These are phyloP conservation scores for Scorias spongiosa DNA, from an alignment of 2,329 filamentous ascomycete genomes.

Conservation along the genomic window DNA sequence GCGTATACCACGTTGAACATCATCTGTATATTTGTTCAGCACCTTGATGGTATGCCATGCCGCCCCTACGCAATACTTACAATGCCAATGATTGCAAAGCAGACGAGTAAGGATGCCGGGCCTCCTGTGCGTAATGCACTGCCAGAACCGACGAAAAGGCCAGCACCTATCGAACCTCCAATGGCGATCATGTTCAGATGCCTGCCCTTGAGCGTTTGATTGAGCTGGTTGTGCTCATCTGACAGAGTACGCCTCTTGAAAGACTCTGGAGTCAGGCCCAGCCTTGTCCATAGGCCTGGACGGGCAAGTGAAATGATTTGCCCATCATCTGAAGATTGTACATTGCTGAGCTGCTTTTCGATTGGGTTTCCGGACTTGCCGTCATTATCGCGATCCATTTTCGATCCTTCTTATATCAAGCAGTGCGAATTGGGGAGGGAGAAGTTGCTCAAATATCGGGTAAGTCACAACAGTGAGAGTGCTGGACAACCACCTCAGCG, in stretches of 20 bases:
- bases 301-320: neutral
- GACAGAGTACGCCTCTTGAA: slow-evolving; percentile 15
- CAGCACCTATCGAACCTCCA: slow-evolving; percentile 32
- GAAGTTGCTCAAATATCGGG: too few relatives aligned
- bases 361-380: neutral
- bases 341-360: neutral
- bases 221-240: slow-evolving; percentile 19
- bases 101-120: slow-evolving; percentile 26
- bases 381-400: neutral
- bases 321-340: neutral
- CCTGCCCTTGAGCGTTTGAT: slow-evolving; percentile 17
- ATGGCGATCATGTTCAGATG: slow-evolving; percentile 22
- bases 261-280: slow-evolving; percentile 17
- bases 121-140: slow-evolving; percentile 33
- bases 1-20: slow-evolving; percentile 28
- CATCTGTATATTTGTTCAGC: slow-evolving; percentile 12
- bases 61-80: slow-evolving; percentile 6
- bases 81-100: slow-evolving; percentile 19
- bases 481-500: too few relatives aligned
- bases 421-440: too few relatives aligned
- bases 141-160: slow-evolving; percentile 39
- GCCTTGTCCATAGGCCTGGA: slow-evolving; percentile 9
- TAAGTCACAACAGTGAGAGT: too few relatives aligned
- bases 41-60: too few relatives aligned
- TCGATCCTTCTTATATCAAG: too few relatives aligned